Percentiles rank a stretch among this genome's conserved stretches.
Conservation (phyloP, 1,284 basidiomycete genomes). For the Ganoderma boninense region DNA sequence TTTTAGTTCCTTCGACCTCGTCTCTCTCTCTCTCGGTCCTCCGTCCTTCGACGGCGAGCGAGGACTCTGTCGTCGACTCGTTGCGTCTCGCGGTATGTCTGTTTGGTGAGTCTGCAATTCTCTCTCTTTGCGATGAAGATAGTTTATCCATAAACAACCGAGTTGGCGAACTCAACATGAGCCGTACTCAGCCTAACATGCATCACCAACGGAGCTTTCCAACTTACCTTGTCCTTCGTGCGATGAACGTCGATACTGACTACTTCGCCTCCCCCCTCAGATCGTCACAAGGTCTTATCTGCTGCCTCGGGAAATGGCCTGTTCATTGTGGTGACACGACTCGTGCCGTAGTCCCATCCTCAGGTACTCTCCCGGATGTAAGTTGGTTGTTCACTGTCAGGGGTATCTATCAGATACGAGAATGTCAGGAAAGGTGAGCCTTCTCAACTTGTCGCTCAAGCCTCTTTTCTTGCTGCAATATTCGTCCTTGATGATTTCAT, state of each 20-base stretch:
- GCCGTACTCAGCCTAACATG: slow-evolving; percentile 76
- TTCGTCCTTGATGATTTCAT: slow-evolving; percentile 50
- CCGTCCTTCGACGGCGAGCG: neutral
- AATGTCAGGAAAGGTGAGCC: slow-evolving; percentile 22
- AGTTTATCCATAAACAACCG: slow-evolving; percentile 64
- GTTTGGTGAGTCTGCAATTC: slow-evolving; percentile 33
- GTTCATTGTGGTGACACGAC: too few species aligned
- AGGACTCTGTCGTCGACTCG: neutral
- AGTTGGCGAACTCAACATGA: slow-evolving; percentile 75
- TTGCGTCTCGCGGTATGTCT: neutral
- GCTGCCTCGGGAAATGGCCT: too few species aligned
- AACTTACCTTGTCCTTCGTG: neutral
- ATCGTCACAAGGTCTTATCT: neutral
- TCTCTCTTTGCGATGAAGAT: slow-evolving; percentile 59
- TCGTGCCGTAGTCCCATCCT: neutral
- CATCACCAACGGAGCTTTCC: slow-evolving; percentile 77
- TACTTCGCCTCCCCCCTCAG: neutral
- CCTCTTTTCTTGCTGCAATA: slow-evolving; percentile 10
- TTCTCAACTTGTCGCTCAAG: slow-evolving; percentile 2
- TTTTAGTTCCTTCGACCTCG: neutral
- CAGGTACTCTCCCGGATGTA: too few species aligned
- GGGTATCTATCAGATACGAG: neutral
- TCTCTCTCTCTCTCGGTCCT: too few species aligned
- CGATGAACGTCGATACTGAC: neutral
- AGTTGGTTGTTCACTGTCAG: neutral